Evolutionary conservation across 345 rosid species (phyloP).

Genomic region (Psidium friedrichsthalianum): DNA sequence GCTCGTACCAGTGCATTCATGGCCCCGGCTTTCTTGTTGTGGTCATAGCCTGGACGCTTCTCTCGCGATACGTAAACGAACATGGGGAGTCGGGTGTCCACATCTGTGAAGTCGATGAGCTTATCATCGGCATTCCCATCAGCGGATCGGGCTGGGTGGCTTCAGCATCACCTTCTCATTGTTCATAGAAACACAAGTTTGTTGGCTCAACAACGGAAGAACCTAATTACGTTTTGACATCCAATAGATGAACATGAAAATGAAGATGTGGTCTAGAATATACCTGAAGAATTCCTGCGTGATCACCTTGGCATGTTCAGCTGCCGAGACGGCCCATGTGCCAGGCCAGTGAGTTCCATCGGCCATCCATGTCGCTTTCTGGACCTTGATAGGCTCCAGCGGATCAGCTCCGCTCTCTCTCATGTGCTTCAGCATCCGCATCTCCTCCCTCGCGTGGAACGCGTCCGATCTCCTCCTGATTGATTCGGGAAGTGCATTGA

Average conservation of each 20-base stretch:
- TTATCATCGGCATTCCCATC: slow-evolving; percentile 50
- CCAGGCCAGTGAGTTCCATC: slow-evolving; percentile 99
- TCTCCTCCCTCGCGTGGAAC: slow-evolving; percentile 92
- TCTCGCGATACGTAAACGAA: slow-evolving; percentile 84
- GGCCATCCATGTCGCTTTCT: slow-evolving; percentile 97
- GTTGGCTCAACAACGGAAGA: neutral
- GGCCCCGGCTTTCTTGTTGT: slow-evolving; percentile 97
- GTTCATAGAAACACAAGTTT: neutral
- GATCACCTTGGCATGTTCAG: slow-evolving; percentile 90
- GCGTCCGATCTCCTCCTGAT: slow-evolving; percentile 92
- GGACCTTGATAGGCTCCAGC: slow-evolving; percentile 52
- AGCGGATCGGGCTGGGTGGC: slow-evolving; percentile 81
- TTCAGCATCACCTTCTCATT: slow-evolving; percentile 64
- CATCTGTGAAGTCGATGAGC: slow-evolving; percentile 61
- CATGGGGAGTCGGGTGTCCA: slow-evolving; percentile 83
- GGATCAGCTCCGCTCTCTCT: slow-evolving; percentile 72
- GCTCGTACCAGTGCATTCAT: slow-evolving; percentile 87
- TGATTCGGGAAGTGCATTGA: slow-evolving; percentile 80
- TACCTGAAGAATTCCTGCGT: slow-evolving; percentile 77
- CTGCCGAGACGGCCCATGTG: slow-evolving; percentile 44
- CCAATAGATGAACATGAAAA: neutral
- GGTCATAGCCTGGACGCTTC: slow-evolving; percentile 90
- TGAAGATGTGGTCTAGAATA: neutral
- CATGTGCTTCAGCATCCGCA: slow-evolving; percentile 75
- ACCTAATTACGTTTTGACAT: neutral